Base-by-base conservation (phyloP, 1,284 basidiomycete genomes). In the Kalmanozyma brasiliensis region DNA sequence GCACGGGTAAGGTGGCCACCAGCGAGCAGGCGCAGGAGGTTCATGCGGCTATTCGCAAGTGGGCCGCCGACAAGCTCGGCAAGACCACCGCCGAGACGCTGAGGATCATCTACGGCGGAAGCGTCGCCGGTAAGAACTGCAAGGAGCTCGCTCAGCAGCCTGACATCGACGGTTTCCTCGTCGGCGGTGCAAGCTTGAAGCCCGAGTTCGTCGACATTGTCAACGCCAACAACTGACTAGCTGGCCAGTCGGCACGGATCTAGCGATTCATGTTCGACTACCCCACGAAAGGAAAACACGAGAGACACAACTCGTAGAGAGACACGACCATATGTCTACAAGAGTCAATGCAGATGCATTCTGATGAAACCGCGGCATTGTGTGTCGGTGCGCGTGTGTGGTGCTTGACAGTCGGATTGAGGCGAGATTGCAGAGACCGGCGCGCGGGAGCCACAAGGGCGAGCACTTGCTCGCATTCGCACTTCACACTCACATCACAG, bases 161-260 rank as follows among this genome's bases (percentile, higher is more conserved):
- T 10, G 94, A 98, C 83, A 91, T 98, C 58, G 94, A 98, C 83
- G 95, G 95, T n/a, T 98, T 98, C 90, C 89, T 98, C 70, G 96
- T 98, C 34, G 96, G 96, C 36, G 95, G 95, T 26, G 95, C 96
- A 33, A 95, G 93, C 36, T 87, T 99, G 84, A 98, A 98, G 86
- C 94, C 95, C 62, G 94, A 97, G 63, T 82, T 82, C 35, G 77
- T 81, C 34, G 81, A 97, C 67, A 97, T 98, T 82, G 88, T 94
- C 87, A 95, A 95, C 82, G 86, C 88, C 20, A 57, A 59, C 32
- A 38, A 37, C 38, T 62, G 59, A 68, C 65, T 62, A 59, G 51
- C 65, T 32, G 19, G 51, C 42, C 55, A 58, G 63, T 41, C 57
- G 47, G 63, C 63, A 55, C 55, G 57, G 45, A 66, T 66, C 22